Evolutionary conservation across 2,329 filamentous ascomycete genomes (phyloP), one percentile per base, ranked within the genome.

Genomic region (Penicillium paneum): DNA sequence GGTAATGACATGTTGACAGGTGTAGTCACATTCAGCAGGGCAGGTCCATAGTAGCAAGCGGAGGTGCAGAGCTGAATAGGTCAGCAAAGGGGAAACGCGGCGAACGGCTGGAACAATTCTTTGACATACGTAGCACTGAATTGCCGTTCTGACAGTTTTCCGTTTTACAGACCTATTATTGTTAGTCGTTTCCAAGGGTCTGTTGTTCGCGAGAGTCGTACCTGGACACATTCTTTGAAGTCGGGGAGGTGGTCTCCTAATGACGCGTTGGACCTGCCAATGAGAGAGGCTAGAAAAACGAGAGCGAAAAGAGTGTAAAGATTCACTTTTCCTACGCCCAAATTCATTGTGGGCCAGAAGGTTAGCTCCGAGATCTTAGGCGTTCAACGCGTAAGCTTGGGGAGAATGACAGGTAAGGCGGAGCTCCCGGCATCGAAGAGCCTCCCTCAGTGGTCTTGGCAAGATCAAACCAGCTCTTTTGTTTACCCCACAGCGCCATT

Each of bases 21-120:
- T 88, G 79, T 99, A 96, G 79, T 99, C 92, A 84, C 94, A 99
- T 82, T 99, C 93, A 69, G 89, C 81, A 58, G 89, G 84, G 77
- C 94, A 99, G 71, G 85, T 86, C 94, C 94, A 99, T 72, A 97
- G 78, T 68, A 97, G 86, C 64, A 97, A 81, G 58, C 90, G 90
- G 71, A 88, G 91, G 74, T 89, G 84, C 64, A 96, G 72, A 59
- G 94, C 91, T 96, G 69, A 10, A 31, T 42, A 50, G 17, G 49
- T 61, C 49, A 63, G 49, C 47, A 45, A 17, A 36, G 41, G 56
- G 48, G 56, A 54, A 32, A 52, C n/a, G 43, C 53, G 54, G 50
- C 21, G 17, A 24, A 49, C n/a, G 8, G 5, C 24, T 32, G 17
- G 47, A 21, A 31, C 21, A 31, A 49, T 41, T 52, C 12, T 40